Conservation (phyloP, 2,329 filamentous ascomycete species). For the Epicoccum nigrum region DNA sequence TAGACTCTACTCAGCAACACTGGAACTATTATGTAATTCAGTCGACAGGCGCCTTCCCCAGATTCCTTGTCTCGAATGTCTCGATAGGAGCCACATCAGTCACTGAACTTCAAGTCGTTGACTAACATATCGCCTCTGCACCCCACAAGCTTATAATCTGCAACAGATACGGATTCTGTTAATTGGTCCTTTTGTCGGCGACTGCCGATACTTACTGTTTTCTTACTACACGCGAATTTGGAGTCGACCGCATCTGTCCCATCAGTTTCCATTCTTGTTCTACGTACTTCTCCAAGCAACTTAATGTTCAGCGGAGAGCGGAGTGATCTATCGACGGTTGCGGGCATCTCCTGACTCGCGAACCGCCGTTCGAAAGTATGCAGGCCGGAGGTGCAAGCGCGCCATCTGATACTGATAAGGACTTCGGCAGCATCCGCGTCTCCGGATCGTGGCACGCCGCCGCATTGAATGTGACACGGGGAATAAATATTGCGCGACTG, state of each 20-base stretch:
- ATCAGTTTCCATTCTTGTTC: not conserved
- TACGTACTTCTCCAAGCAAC: not conserved
- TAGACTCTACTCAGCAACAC: no score
- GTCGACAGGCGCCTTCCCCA: conserved; percentile 5
- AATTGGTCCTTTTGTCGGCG: conserved; percentile 1
- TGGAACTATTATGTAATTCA: conserved; percentile 11
- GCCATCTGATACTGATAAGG: conserved; percentile 12
- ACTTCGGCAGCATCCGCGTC: conserved; percentile 11
- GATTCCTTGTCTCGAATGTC: not conserved
- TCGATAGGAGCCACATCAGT: conserved; percentile 1
- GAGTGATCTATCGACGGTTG: not conserved
- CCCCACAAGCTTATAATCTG: not conserved
- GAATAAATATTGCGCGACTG: conserved; percentile 5
- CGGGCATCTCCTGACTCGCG: conserved; percentile 11
- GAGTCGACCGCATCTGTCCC: not conserved
- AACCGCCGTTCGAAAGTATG: not conserved
- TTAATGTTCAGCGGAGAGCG: not conserved
- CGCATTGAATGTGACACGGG: not conserved
- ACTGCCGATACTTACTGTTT: not conserved
- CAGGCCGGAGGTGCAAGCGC: conserved; percentile 4
- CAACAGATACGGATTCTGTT: no score
- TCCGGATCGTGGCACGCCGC: not conserved
- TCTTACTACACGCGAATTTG: not conserved
- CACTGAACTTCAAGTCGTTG: not conserved
- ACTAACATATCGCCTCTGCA: conserved; percentile 1